Base-by-base conservation (phyloP, 352 stramenopile genomes). In the Pythium volutum region DNA sequence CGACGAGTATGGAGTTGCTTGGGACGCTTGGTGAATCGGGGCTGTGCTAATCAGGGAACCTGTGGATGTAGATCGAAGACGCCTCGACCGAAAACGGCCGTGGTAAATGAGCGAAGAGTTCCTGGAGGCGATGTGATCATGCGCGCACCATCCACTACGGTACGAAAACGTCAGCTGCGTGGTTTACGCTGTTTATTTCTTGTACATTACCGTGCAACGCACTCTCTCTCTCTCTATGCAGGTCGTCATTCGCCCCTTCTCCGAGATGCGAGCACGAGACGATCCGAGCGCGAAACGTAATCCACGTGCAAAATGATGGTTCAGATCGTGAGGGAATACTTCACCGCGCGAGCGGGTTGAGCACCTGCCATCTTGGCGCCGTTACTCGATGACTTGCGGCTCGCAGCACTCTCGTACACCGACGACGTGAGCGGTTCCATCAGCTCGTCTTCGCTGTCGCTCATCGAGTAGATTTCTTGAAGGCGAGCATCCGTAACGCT, bases 381-480 rank as follows among this genome's bases (percentile, higher is more conserved):
- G 5, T 58, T 55, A 10, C 27, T 75, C 39, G 59, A 46, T 0
- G 60, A 27, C 42, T 88, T 91, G 33, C 68, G 73, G n/a, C 54
- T 46, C 14, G 69, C 55, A 18, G 67, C 20, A 4, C 55, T 62
- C 41, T 91, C 82, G 33, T 80, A 81, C 20, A 91, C 77, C 0
- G 73, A 74, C 0, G 79, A 74, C 16, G 74, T 84, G 31, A 90
- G 60, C 12, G 73, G 73, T 53, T 94, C 84, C 18, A 94, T 39
- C 2, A 82, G 38, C 56, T 94, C 84, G 51, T 94, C 84, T 62
- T 94, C 84, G 26, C 82, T 92, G 66, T 94, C 84, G 51, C 84
- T 94, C 84, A 94, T 92, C 56, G 58, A 45, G 64, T 91, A 94
- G 38, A 94, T 94, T 56, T 91, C 81, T 54, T 92, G 72, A 39